Evolutionary conservation across 2,329 filamentous ascomycete species (phyloP), one percentile per base, ranked within the genome.

Genomic region (Ilyonectria destructans): DNA sequence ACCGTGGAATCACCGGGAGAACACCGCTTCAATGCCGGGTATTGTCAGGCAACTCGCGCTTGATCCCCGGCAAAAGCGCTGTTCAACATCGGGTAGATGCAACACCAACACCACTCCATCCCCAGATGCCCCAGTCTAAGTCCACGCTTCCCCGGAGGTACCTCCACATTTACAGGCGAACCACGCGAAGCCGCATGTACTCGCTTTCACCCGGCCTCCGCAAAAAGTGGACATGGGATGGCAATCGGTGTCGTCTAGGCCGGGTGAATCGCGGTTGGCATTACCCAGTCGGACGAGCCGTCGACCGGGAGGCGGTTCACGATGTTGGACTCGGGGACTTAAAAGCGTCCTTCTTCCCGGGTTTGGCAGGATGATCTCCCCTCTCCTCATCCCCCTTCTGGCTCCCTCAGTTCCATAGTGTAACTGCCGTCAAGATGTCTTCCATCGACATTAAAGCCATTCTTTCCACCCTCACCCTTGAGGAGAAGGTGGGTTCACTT

Each of bases 391-490:
- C 58, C 40, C 52, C 65, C 62, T 52, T 58, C 62, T 67, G 37
- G 56, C 37, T 62, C n/a, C 58, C 49, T 46, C 49, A 52, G 33
- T 65, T 12, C 66, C 21, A 33, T 21, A 51, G 45, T 62, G 60
- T 26, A 51, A 35, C 51, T 54, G n/a, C 46, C 29, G 51, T 69
- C 74, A 72, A 60, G 29, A 76, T 76, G 74, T 56, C 74, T 59
- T 71, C 73, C 19, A 73, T 74, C 67, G 71, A 76, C 61, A 72
- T 78, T 1, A 69, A 71, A 33, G 73, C 75, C 26, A 74, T 79
- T 51, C 69, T 79, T 62, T 70, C 77, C 43, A 76, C 70, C 57
- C 71, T 79, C 65, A 76, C 72, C 43, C 76, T 79, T 52, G 77
- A 78, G 65, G 77, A 79, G 56, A 79, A 79, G 72, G 77, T 75